Percentiles rank a stretch among this genome's conserved stretches.
Evolutionary conservation across 306 rosid genomes (phyloP).

Genomic region (Echinosophora koreensis): DNA sequence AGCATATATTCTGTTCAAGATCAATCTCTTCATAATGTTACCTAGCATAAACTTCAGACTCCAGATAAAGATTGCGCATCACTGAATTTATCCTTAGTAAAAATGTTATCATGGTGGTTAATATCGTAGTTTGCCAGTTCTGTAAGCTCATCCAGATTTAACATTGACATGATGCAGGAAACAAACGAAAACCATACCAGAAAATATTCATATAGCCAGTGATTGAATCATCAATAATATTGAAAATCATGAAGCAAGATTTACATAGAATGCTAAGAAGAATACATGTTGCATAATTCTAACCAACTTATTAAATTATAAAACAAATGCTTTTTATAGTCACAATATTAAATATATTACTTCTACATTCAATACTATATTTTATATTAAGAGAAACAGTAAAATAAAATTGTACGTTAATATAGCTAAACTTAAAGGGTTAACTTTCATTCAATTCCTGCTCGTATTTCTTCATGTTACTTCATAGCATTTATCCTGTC

Average conservation of each 20-base stretch:
- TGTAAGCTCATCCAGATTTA: background rate
- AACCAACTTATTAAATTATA: too few relatives aligned
- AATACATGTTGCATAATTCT: background rate
- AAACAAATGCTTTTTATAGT: too few relatives aligned
- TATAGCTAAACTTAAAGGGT: too few relatives aligned
- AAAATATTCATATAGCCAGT: too few relatives aligned
- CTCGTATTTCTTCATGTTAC: background rate
- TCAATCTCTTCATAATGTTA: slow-evolving; percentile 12
- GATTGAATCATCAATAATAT: too few relatives aligned
- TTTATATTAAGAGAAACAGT: too few relatives aligned
- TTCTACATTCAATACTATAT: too few relatives aligned
- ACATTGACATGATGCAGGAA: background rate
- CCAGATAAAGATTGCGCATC: slow-evolving; percentile 5
- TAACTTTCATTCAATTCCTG: background rate
- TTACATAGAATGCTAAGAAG: slow-evolving; percentile 53
- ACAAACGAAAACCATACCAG: background rate
- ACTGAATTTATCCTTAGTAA: background rate
- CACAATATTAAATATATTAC: too few relatives aligned
- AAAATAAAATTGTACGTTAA: too few relatives aligned
- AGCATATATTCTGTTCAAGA: background rate
- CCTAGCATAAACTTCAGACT: background rate
- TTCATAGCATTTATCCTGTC: background rate
- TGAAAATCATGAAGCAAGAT: too few relatives aligned
- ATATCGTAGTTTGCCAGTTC: slow-evolving; percentile 6
- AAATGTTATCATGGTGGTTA: background rate